Conservation (phyloP, 208 protist genomes). For the Phytomonas francai region DNA sequence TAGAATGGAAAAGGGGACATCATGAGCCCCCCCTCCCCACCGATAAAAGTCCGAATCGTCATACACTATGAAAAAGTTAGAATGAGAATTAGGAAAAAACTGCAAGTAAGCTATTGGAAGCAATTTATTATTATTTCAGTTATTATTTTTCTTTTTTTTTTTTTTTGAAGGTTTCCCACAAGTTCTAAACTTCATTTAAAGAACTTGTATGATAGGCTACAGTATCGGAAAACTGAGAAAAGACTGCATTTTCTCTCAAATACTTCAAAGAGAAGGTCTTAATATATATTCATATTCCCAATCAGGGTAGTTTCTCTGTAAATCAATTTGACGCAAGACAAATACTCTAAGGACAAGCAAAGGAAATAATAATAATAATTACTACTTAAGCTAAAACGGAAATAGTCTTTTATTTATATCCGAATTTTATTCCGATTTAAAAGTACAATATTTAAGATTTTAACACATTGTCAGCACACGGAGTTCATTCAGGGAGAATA, state of each 20-base stretch:
- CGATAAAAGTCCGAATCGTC: background rate
- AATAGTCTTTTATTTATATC: background rate
- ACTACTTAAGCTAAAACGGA: background rate
- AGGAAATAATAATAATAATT: background rate
- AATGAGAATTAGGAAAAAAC: background rate
- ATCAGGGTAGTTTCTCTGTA: background rate
- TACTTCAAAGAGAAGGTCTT: background rate
- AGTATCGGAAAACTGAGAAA: background rate
- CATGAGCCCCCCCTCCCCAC: background rate
- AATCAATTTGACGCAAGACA: background rate
- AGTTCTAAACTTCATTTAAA: background rate
- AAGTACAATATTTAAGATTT: background rate
- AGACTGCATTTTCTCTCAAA: background rate
- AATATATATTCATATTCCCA: background rate
- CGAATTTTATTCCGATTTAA: background rate
- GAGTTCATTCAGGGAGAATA: background rate
- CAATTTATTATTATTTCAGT: background rate
- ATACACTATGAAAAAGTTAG: background rate
- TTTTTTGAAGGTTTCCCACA: background rate
- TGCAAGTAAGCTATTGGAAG: background rate
- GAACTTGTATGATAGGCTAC: background rate
- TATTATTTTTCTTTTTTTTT: conserved; percentile 1
- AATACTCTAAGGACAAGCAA: background rate
- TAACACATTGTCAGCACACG: background rate
- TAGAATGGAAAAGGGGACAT: conserved; percentile 14